Evolutionary conservation across 202 grass and related monocot species (phyloP).

Genomic region (Setaria viridis): DNA sequence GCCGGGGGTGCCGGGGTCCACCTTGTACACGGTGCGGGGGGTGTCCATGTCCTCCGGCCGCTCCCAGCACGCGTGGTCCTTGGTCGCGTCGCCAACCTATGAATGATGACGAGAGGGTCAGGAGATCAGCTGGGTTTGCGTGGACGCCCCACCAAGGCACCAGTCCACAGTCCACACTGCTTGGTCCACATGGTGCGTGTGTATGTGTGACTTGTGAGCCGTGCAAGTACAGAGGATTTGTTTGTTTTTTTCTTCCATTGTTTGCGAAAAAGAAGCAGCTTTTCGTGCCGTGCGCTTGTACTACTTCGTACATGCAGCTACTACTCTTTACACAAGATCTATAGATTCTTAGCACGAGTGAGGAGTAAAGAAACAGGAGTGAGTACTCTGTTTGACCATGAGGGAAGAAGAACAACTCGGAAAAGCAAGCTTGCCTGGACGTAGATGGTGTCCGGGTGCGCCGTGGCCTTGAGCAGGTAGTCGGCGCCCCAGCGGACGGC

Average conservation of each 20-base stretch:
- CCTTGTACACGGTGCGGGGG: slow-evolving; percentile 70
- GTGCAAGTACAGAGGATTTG: not conserved
- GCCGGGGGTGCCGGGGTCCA: slow-evolving; percentile 71
- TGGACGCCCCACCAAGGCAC: not conserved
- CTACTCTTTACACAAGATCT: not conserved
- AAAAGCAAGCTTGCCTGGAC: slow-evolving; percentile 59
- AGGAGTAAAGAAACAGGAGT: not conserved
- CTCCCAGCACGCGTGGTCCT: slow-evolving; percentile 98
- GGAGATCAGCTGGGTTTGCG: not conserved
- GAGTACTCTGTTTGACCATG: not conserved
- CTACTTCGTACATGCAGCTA: not conserved
- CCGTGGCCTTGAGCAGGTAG: slow-evolving; percentile 95
- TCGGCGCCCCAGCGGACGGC: slow-evolving; percentile 92
- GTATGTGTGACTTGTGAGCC: not conserved
- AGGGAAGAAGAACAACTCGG: too few species aligned
- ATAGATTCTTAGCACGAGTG: not conserved
- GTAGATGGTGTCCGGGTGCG: slow-evolving; percentile 80
- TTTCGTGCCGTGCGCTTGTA: not conserved
- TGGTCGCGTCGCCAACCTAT: slow-evolving; percentile 85
- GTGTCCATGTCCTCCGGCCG: slow-evolving; percentile 99
- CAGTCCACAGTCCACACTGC: not conserved
- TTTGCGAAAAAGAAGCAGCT: not conserved
- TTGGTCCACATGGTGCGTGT: not conserved
- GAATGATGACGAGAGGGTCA: not conserved
- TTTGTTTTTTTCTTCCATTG: not conserved